Base-by-base conservation (phyloP, 2,329 filamentous ascomycete genomes). In the Ascochyta clinopodiicola region DNA sequence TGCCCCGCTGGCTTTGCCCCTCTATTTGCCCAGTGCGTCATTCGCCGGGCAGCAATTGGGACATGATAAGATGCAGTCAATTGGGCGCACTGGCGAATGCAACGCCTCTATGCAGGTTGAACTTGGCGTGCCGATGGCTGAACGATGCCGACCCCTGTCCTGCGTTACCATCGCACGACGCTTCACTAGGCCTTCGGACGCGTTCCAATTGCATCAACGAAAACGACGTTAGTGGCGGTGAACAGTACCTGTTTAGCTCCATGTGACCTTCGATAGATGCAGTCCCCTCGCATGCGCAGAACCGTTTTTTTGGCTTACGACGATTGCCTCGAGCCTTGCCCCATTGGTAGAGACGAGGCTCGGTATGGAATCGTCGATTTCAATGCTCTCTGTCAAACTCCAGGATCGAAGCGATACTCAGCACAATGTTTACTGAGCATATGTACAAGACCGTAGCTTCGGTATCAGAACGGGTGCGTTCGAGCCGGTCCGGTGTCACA, bases 401-500 rank as follows among this genome's bases (percentile, higher is more conserved):
- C 17, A 15, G 34, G 7, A 12, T 27, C 34, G 8, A 15, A n/a
- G 21, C 12, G 12, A 15, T 27, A n/a, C 10, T 45, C 19, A 32
- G 31, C 46, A 32, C 27, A 22, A 36, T 6, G 12, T 43, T 37
- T 17, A 24, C 39, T 42, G 35, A 38, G 29, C 22, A 36, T 15
- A 21, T 37, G 57, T 63, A 51, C 56, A 60, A 50, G 40, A 46
- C 59, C 51, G 63, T 63, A 63, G 56, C 59, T 57, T 59, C 44
- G 63, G 59, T 48, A 47, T 50, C 52, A 53, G 40, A 24, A 48
- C 42, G 51, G 51, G 53, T 46, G 36, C 53, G 44, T 55, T 62
- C 66, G 64, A 66, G 61, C 65, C 66, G 66, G 66, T 66, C 69
- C 66, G 64, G 61, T 62, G 64, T 67, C 63, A 69, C 66, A 61